Percentiles rank a stretch among this genome's conserved stretches.
Evolutionary conservation across 768 basidiomycete genomes (phyloP).

Genomic region (Atractiella rhizophila): DNA sequence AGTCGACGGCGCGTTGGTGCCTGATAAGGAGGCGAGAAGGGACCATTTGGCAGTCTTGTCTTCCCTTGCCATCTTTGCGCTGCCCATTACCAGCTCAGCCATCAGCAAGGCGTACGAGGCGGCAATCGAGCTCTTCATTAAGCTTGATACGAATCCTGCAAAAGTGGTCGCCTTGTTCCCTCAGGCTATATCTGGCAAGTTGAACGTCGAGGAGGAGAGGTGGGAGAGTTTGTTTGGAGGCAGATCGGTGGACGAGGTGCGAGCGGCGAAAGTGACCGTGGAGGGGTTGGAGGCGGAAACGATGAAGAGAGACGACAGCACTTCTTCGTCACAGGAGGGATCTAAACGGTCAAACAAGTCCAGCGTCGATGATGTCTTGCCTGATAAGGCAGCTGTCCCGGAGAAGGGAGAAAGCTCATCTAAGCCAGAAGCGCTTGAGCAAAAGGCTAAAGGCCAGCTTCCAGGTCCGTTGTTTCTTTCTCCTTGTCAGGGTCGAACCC

Average conservation of each 20-base stretch:
- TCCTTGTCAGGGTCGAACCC: background rate
- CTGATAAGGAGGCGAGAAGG: conserved; percentile 33
- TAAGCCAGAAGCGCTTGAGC: no score
- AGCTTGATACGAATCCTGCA: conserved; percentile 73
- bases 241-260: conserved; percentile 19
- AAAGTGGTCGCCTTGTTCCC: conserved; percentile 80
- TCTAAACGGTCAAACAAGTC: no score
- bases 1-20: conserved; percentile 33
- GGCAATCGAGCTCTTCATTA: conserved; percentile 66
- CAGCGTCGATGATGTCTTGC: no score
- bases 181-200: conserved; percentile 47
- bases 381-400: no score
- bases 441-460: no score
- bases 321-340: no score
- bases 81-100: conserved; percentile 7
- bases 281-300: conserved; percentile 17
- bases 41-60: background rate
- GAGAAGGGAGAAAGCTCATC: no score
- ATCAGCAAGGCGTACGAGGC: conserved; percentile 28
- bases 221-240: conserved; percentile 77
- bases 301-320: conserved; percentile 9
- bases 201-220: conserved; percentile 38
- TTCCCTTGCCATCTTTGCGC: conserved; percentile 5
- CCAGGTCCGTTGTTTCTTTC: conserved; percentile 8
- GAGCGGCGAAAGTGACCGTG: conserved; percentile 18